Percentiles rank a stretch among this genome's conserved stretches.
Conservation (phyloP, 495 filamentous ascomycete species). For the Chaetomium cochliodes region DNA sequence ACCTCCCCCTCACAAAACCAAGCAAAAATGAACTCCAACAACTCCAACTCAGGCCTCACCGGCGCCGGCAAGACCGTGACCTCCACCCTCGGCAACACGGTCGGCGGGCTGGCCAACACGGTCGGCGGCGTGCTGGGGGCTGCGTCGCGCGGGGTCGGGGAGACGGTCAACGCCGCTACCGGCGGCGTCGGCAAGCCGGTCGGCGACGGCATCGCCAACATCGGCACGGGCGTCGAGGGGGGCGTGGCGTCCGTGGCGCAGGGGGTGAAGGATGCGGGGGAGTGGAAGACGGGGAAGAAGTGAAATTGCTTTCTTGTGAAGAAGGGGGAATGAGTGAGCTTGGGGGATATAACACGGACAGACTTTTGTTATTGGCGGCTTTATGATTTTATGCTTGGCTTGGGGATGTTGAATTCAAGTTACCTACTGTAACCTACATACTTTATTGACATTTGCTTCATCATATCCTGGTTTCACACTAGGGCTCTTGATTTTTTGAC, state of each 20-base stretch:
- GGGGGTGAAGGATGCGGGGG: constrained; percentile 66
- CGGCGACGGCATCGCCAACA: constrained; percentile 61
- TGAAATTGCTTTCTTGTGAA: no score
- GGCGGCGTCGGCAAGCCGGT: constrained; percentile 64
- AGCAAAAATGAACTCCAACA: constrained; percentile 37
- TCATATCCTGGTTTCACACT: no score
- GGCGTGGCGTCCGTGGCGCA: constrained; percentile 56
- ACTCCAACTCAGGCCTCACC: constrained; percentile 57
- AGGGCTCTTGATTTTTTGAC: no score
- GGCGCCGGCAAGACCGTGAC: constrained; percentile 64
- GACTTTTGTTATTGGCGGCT: no score
- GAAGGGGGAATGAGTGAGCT: not conserved
- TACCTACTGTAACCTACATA: no score
- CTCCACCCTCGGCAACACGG: constrained; percentile 54
- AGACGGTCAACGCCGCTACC: constrained; percentile 48
- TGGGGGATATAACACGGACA: no score
- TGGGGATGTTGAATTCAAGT: no score
- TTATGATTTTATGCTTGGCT: no score
- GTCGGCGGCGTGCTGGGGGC: constrained; percentile 68
- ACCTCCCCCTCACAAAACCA: not conserved
- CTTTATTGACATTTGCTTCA: no score
- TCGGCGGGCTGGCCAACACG: constrained; percentile 59
- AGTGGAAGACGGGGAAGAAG: constrained; percentile 54
- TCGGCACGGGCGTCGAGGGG: constrained; percentile 60
- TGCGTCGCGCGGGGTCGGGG: constrained; percentile 52